Percentiles rank a stretch among this genome's conserved stretches.
Evolutionary conservation across 495 filamentous ascomycete species (phyloP).

Genomic region (Extremus antarcticus): DNA sequence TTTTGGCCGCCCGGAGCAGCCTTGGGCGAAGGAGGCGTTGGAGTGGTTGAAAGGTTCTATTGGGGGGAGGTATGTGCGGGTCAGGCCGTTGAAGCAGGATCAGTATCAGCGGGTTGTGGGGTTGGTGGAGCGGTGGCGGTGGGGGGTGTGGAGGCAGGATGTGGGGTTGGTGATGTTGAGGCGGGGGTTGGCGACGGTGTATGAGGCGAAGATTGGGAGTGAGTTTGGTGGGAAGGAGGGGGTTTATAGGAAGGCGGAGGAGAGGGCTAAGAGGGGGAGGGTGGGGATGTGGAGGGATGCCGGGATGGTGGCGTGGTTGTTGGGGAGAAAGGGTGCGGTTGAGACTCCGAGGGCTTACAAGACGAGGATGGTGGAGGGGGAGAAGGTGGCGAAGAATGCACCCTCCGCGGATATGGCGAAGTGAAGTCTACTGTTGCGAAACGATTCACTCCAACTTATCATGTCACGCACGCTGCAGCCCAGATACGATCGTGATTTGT

Average conservation of each 20-base stretch:
- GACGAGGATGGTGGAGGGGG: conserved; percentile 45
- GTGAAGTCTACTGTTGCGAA: too few relatives aligned
- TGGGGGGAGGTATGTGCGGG: conserved; percentile 62
- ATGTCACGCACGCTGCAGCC: too few relatives aligned
- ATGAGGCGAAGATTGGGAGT: conserved; percentile 76
- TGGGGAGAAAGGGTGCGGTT: conserved; percentile 37
- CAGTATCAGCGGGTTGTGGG: conserved; percentile 89
- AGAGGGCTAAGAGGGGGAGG: conserved; percentile 52
- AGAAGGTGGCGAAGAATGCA: conserved; percentile 36
- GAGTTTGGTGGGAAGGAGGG: conserved; percentile 68
- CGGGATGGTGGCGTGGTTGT: conserved; percentile 15
- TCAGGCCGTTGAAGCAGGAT: conserved; percentile 68
- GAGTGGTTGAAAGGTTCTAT: conserved; percentile 66
- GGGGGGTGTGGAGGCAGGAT: conserved; percentile 50
- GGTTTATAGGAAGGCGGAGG: conserved; percentile 62
- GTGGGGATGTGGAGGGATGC: conserved; percentile 57
- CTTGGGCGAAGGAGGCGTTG: conserved; percentile 67
- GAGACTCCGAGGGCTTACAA: conserved; percentile 88
- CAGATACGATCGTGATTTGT: too few relatives aligned
- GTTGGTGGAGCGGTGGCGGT: conserved; percentile 47
- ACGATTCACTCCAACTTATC: too few relatives aligned
- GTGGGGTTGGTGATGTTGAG: conserved; percentile 84
- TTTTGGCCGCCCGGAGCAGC: conserved; percentile 81
- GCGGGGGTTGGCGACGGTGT: conserved; percentile 73
- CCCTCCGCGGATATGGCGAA: conserved; percentile 9